Evolutionary conservation across 129 eudicot genomes (phyloP), one percentile per base, ranked within the genome.

Genomic region (Tagetes erecta): DNA sequence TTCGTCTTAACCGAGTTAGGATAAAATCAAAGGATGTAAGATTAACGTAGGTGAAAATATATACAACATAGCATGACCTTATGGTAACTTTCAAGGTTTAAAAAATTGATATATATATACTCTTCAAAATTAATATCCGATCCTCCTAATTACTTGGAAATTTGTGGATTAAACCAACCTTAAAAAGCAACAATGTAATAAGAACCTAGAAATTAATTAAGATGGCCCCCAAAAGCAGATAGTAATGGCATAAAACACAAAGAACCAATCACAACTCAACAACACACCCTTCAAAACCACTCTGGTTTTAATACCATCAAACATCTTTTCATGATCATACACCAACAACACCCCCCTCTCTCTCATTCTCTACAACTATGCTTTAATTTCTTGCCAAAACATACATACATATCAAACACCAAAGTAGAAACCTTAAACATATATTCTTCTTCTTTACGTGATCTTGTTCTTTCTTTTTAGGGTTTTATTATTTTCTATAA

Each of bases 221-320:
- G 27, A 64, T 72, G 78, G 52, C 51, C 73, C 82, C 78, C 13
- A 63, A 70, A 64, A 39, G 34, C 78, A 72, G 83, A 72, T 78
- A 79, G 20, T 34, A 66, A 4, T 34, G 34, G 58, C 27, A 20
- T 20, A 20, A 20, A 20, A 20, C 27, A 20, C 67, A 72, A 72
- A 72, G 64, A 59, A 1, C 83, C 88, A 83, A 81, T 81, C 79
- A 33, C 68, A 65, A 12, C 59, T 83, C 72, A 86, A 86, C 91
- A 86, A 70, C 91, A 55, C 86, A 86, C 66, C 76, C 71, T 78
- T 38, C 74, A 58, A 82, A 74, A 76, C 83, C 84, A 63, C 69
- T 71, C 79, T 68, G 71, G 78, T 80, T 82, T 70, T 65, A 64
- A 79, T 63, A 79, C 72, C 49, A 73, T 13, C 47, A 1, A 20